Evolutionary conservation across 768 basidiomycete genomes (phyloP).

Genomic region (Phaeotremella skinneri): DNA sequence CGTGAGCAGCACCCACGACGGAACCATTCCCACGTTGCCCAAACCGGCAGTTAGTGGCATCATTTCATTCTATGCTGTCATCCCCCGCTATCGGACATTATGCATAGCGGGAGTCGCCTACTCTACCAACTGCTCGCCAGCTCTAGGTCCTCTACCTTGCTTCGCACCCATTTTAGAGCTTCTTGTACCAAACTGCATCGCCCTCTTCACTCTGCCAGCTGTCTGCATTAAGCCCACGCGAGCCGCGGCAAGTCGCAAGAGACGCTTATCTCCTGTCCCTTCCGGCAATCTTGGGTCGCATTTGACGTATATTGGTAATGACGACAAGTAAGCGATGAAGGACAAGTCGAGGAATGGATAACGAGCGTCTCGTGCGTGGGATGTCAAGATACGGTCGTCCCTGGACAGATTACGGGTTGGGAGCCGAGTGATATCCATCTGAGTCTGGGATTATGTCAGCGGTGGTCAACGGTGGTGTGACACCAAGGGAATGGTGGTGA

Average conservation of each 20-base stretch:
- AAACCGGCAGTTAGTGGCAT: too few species aligned
- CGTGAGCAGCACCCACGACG: too few species aligned
- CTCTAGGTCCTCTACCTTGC: constrained; percentile 20
- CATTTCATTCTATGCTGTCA: constrained; percentile 1
- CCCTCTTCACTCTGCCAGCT: constrained; percentile 75
- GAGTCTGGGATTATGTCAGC: constrained; percentile 60
- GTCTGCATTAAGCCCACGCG: constrained; percentile 75
- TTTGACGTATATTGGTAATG: constrained; percentile 76
- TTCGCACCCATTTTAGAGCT: constrained; percentile 44
- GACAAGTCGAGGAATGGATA: constrained; percentile 84
- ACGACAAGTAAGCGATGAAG: constrained; percentile 72
- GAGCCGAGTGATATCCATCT: constrained; percentile 82
- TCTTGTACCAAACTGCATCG: constrained; percentile 86
- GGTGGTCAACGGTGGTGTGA: not conserved
- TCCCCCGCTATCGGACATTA: not conserved
- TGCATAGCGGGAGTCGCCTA: too few species aligned
- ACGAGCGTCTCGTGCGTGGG: constrained; percentile 85
- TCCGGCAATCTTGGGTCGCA: constrained; percentile 69
- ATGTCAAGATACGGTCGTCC: constrained; percentile 90
- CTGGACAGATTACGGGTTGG: constrained; percentile 86
- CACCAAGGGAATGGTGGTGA: not conserved
- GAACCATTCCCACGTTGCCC: too few species aligned
- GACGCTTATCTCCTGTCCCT: constrained; percentile 86
- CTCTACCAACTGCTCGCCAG: constrained; percentile 17
- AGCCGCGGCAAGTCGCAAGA: constrained; percentile 69